Evolutionary conservation across 2,329 filamentous ascomycete genomes (phyloP).

Genomic region (Penicillium sp.): DNA sequence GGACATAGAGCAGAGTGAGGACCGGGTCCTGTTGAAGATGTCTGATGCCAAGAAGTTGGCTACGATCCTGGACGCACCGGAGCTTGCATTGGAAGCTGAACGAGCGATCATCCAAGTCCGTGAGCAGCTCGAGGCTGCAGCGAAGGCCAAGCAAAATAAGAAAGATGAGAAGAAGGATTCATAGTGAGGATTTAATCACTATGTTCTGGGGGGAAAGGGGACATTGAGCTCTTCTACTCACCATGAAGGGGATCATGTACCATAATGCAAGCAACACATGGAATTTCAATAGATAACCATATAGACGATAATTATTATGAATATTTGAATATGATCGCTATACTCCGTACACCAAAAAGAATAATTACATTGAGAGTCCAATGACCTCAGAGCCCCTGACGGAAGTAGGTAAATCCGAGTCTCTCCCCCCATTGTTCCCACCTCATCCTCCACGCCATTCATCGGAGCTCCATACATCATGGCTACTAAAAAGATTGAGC

Average conservation of each 20-base stretch:
- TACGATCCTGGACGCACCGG: slow-evolving; percentile 63
- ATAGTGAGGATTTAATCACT: slow-evolving; percentile 7
- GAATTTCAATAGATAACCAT: not conserved
- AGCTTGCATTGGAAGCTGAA: slow-evolving; percentile 70
- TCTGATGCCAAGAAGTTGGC: slow-evolving; percentile 58
- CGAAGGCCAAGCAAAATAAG: slow-evolving; percentile 18
- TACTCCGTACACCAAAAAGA: not conserved
- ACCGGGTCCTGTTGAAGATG: slow-evolving; percentile 45
- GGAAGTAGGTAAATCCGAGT: slow-evolving; percentile 25
- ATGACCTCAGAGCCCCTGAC: slow-evolving; percentile 27
- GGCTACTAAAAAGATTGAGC: slow-evolving; percentile 58
- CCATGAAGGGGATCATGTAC: not conserved
- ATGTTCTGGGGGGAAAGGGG: not conserved
- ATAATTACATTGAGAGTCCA: slow-evolving; percentile 1
- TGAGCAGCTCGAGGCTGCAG: slow-evolving; percentile 32
- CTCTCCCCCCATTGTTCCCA: slow-evolving; percentile 14
- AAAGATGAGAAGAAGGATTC: slow-evolving; percentile 25
- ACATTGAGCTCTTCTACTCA: not conserved
- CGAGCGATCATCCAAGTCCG: slow-evolving; percentile 72
- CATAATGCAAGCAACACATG: not conserved
- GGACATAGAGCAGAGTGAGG: slow-evolving; percentile 42
- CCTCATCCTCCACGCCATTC: slow-evolving; percentile 10
- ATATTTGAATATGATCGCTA: not conserved
- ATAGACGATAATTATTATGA: not conserved
- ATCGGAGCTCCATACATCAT: slow-evolving; percentile 26